Percentiles rank a stretch among this genome's conserved stretches.
Evolutionary conservation across 1,284 basidiomycete genomes (phyloP).

Genomic region (Pterula multifida): DNA sequence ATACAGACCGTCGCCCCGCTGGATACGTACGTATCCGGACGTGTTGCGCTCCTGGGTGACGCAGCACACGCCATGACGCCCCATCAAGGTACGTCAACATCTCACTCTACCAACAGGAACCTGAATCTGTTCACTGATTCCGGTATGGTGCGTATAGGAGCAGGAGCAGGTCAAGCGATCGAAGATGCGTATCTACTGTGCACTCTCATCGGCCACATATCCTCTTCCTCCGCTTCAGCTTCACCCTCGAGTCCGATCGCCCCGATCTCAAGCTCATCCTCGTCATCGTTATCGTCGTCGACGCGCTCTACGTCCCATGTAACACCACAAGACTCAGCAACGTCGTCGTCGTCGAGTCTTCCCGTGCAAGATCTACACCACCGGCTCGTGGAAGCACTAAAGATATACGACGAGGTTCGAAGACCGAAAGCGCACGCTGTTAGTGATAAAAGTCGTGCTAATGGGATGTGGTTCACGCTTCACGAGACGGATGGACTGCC

Average conservation of each 20-base stretch:
- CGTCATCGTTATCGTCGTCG: background rate
- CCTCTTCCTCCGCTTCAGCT: background rate
- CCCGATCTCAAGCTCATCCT: background rate
- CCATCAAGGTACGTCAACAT: slow-evolving; percentile 24
- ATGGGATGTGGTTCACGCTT: background rate
- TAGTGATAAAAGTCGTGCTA: background rate
- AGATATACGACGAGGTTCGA: background rate
- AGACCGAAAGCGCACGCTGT: background rate
- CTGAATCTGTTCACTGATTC: background rate
- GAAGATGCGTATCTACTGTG: background rate
- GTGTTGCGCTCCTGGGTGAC: slow-evolving; percentile 23
- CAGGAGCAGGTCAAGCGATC: background rate
- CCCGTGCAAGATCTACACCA: background rate
- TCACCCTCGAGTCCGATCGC: background rate
- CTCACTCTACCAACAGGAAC: too few relatives aligned
- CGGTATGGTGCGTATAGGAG: background rate
- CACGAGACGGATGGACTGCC: background rate
- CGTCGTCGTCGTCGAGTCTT: too few relatives aligned
- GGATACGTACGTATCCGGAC: slow-evolving; percentile 15
- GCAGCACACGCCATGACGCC: slow-evolving; percentile 42
- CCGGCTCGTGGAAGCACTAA: background rate
- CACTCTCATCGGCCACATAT: background rate
- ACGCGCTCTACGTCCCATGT: too few relatives aligned
- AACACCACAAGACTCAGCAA: too few relatives aligned
- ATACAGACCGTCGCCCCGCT: slow-evolving; percentile 17